These are phyloP conservation scores for Aspergillus pseudoterreus DNA, from an alignment of 2,329 filamentous ascomycete genomes.

Conservation along the genomic window DNA sequence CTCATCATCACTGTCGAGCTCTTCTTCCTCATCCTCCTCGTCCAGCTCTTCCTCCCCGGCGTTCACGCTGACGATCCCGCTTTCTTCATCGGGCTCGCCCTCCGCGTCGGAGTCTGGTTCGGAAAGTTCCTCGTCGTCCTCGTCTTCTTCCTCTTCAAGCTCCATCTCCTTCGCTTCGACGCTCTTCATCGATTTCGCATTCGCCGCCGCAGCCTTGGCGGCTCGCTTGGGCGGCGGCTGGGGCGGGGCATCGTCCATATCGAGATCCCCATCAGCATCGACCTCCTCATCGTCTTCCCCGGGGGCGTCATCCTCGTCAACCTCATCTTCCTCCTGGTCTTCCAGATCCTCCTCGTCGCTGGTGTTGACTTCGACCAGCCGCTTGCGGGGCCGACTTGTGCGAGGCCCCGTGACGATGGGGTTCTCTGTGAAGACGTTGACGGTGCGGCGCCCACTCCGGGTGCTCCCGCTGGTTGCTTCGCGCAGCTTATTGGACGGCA, in stretches of 20 bases:
- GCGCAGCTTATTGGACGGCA: conserved; percentile 48
- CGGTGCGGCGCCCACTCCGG: conserved; percentile 26
- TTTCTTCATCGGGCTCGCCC: conserved; percentile 48
- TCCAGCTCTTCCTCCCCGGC: conserved; percentile 35
- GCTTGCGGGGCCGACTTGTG: conserved; percentile 44
- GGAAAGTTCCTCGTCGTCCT: conserved; percentile 40
- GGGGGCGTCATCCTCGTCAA: conserved; percentile 38
- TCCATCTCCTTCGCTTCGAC: conserved; percentile 48
- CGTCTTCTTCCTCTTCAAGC: conserved; percentile 30
- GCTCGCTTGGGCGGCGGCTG: conserved; percentile 36
- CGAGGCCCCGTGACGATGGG: conserved; percentile 45
- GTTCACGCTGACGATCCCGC: conserved; percentile 35
- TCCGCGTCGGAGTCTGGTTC: conserved; percentile 46
- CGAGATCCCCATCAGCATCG: conserved; percentile 35
- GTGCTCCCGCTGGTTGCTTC: conserved; percentile 40
- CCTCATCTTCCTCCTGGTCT: conserved; percentile 40
- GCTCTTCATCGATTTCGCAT: conserved; percentile 37
- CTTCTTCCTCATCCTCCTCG: conserved; percentile 40
- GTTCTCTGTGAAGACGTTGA: conserved; percentile 45
- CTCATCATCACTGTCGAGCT: conserved; percentile 40
- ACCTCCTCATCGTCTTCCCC: conserved; percentile 32
- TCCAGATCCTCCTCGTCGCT: conserved; percentile 49
- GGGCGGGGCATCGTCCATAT: conserved; percentile 46
- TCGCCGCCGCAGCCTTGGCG: conserved; percentile 33
- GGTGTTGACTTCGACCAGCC: conserved; percentile 43